These are phyloP conservation scores for Hansenula lynferdii DNA, from an alignment of 1,139 yeast genomes.

Conservation along the genomic window DNA sequence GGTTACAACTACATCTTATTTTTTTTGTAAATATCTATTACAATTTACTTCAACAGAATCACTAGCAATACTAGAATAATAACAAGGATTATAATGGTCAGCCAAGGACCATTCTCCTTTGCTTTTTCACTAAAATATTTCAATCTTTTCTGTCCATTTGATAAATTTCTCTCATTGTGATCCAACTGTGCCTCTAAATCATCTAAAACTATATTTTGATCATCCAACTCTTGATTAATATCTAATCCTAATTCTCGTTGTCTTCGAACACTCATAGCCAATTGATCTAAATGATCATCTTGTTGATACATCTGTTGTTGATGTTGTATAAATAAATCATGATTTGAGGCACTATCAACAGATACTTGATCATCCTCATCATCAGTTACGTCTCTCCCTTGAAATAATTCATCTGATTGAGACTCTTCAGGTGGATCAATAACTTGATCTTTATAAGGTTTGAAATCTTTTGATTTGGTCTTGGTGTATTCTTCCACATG, in stretches of 20 bases:
- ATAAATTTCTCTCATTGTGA: constrained; percentile 43
- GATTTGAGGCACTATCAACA: constrained; percentile 36
- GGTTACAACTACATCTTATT: neutral
- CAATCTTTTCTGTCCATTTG: constrained; percentile 51
- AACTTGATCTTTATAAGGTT: constrained; percentile 44
- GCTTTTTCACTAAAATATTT: constrained; percentile 50
- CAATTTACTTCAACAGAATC: constrained; percentile 46
- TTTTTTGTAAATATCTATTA: neutral
- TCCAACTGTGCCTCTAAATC: constrained; percentile 71
- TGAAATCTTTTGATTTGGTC: constrained; percentile 22
- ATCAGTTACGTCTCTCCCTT: constrained; percentile 17
- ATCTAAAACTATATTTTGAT: constrained; percentile 62
- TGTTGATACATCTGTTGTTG: constrained; percentile 60
- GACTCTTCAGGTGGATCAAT: constrained; percentile 14
- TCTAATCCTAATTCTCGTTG: constrained; percentile 63
- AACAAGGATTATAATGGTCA: constrained; percentile 61
- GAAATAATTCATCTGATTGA: constrained; percentile 16
- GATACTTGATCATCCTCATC: constrained; percentile 11
- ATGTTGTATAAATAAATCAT: constrained; percentile 58
- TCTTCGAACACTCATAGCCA: constrained; percentile 56
- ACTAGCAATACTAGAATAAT: constrained; percentile 53
- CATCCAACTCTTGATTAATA: constrained; percentile 63
- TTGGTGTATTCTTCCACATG: constrained; percentile 24
- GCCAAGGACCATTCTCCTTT: constrained; percentile 67
- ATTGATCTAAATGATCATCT: constrained; percentile 53